phyloP scores from a whole-genome alignment of 2,329 filamentous ascomycete genomes.

The Phaeosphaeriaceae sp. region DNA sequence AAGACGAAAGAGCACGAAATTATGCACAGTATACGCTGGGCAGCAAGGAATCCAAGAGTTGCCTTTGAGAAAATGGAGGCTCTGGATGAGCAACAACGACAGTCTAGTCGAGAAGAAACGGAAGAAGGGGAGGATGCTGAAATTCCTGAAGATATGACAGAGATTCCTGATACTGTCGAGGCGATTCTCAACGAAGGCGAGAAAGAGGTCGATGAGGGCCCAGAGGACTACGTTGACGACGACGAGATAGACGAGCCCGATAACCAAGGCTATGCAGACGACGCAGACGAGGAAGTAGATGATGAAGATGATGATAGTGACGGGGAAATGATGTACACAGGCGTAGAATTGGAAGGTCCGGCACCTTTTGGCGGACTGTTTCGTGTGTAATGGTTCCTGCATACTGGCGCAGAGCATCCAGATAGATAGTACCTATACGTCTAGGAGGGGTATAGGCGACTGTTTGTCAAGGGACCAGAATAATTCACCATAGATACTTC shows the following conservation, averaged over 20 bases:
- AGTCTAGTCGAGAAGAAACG: conserved; percentile 7
- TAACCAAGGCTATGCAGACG: conserved; percentile 16
- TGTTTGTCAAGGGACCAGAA: not conserved
- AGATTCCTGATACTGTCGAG: conserved; percentile 35
- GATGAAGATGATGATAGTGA: conserved; percentile 27
- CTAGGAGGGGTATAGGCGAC: not conserved
- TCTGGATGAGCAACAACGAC: conserved; percentile 3
- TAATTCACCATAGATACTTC: no score
- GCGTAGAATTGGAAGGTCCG: conserved; percentile 24
- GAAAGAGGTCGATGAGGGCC: conserved; percentile 15
- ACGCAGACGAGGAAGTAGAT: conserved; percentile 17
- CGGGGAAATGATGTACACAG: conserved; percentile 18
- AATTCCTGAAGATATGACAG: conserved; percentile 40
- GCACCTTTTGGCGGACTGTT: conserved; percentile 34
- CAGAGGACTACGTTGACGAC: conserved; percentile 23
- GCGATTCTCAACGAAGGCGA: conserved; percentile 29
- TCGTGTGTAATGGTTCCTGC: conserved; percentile 12
- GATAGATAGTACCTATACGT: no score
- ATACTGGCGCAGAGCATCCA: no score
- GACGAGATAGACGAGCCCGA: conserved; percentile 20
- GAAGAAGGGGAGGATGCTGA: conserved; percentile 30
- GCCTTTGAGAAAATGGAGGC: conserved; percentile 42
- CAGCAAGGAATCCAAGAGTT: conserved; percentile 42
- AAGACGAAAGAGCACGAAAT: conserved; percentile 38
- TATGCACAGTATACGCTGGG: conserved; percentile 41